These are phyloP conservation scores for Trametes sanguinea DNA, from an alignment of 768 basidiomycete species.

Conservation along the genomic window DNA sequence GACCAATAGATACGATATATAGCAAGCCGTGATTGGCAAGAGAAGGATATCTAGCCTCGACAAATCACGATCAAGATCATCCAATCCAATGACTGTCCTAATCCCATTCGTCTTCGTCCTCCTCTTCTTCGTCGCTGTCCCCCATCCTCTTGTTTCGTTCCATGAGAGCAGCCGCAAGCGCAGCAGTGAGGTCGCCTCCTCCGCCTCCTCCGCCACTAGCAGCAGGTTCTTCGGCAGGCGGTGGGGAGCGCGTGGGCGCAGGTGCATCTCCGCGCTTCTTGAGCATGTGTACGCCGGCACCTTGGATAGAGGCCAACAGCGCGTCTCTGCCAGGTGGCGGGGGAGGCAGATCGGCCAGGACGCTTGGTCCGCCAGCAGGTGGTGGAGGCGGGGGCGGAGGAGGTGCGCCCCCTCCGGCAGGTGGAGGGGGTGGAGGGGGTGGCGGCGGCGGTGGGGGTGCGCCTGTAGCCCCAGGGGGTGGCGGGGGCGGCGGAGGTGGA, in stretches of 20 bases:
- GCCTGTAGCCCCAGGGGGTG: slow-evolving; percentile 14
- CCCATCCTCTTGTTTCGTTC: slow-evolving; percentile 86
- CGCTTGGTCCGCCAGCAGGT: slow-evolving; percentile 33
- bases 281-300: slow-evolving; percentile 71
- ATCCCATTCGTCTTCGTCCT: slow-evolving; percentile 38
- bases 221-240: slow-evolving; percentile 39
- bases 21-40: background rate
- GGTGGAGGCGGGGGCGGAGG: slow-evolving; percentile 54
- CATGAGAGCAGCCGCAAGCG: slow-evolving; percentile 80
- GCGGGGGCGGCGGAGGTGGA: slow-evolving; percentile 36
- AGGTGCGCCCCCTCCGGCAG: slow-evolving; percentile 35
- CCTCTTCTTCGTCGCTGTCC: slow-evolving; percentile 55
- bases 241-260: slow-evolving; percentile 33
- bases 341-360: slow-evolving; percentile 41
- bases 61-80: background rate
- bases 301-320: slow-evolving; percentile 80
- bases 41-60: background rate
- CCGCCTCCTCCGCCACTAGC: slow-evolving; percentile 38
- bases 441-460: slow-evolving; percentile 45
- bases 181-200: slow-evolving; percentile 77
- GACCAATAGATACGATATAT: slow-evolving; percentile 15
- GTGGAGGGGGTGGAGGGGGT: slow-evolving; percentile 32
- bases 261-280: slow-evolving; percentile 52
- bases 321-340: slow-evolving; percentile 62
- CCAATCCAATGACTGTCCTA: slow-evolving; percentile 3